Evolutionary conservation across 306 rosid species (phyloP), one percentile per base, ranked within the genome.

Genomic region (Styphnolobium japonicum): DNA sequence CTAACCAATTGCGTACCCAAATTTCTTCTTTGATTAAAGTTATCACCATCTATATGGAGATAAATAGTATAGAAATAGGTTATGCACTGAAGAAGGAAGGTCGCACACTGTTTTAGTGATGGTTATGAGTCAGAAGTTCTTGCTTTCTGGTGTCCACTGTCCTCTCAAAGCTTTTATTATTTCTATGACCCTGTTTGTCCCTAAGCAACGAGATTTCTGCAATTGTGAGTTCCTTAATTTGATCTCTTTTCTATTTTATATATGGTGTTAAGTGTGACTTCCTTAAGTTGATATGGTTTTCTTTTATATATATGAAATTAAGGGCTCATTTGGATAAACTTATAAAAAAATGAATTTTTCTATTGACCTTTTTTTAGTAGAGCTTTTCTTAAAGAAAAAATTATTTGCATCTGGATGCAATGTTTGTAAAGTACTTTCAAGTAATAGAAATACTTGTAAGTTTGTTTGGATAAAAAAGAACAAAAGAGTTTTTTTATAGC

Each of bases 51-150:
- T 7, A 36, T 31, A 33, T 60, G 66, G 73, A 67, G 73, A 67
- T 75, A 19, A 10, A 33, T 25, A 9, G 40, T 21, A 56, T 81
- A 7, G 19, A 14, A 66, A 74, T 66, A 43, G 45, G 19, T 75
- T 43, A 4, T 55, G 23, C 42, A 81, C 7, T 71, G 39, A 51
- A 65, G 55, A 83, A 55, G 72, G 62, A 72, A 31, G 62, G 31
- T 0, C 15, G 1, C 21, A 62, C 27, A 48, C 11, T 75, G 63
- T 49, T 22, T 29, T 39, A 40, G 23, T 63, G 67, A 71, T 52
- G 25, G 25, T 53, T 39, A 49, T 67, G 61, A 22, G 48, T 29
- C 45, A 48, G 27, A 66, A 5, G n/a, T 67, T 79, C 2, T 8
- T 58, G 22, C 5, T 27, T 55, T 58, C 9, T 34, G n/a, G 6